Conservation (phyloP, 2,329 filamentous ascomycete genomes). For the Aspergillus sojae region DNA sequence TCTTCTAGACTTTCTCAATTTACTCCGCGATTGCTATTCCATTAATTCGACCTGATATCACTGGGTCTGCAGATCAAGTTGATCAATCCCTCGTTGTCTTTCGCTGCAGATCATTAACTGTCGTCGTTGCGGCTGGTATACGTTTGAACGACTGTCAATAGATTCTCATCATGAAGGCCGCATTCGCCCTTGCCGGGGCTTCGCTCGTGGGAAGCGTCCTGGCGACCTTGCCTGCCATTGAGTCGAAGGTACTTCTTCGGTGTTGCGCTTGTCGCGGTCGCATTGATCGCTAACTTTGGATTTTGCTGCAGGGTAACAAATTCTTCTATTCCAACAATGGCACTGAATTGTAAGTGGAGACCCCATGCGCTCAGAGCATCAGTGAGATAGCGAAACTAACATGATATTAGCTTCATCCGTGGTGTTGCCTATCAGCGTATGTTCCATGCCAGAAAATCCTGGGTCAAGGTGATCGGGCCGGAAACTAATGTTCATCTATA, state of each 20-base stretch:
- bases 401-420: conserved; percentile 69
- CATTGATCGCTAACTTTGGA: neutral
- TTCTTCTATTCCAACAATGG: conserved; percentile 88
- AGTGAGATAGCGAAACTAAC: neutral
- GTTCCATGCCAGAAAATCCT: conserved; percentile 16
- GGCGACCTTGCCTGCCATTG: conserved; percentile 59
- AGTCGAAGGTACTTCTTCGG: conserved; percentile 61
- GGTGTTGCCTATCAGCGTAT: conserved; percentile 88
- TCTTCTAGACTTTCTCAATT: conserved; percentile 8
- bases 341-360: conserved; percentile 64
- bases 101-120: conserved; percentile 12
- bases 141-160: conserved; percentile 2
- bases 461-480: neutral
- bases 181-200: conserved; percentile 52
- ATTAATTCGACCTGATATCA: conserved; percentile 13
- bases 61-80: conserved; percentile 12
- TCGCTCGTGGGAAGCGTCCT: conserved; percentile 54
- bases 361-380: neutral
- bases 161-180: conserved; percentile 55
- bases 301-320: conserved; percentile 64
- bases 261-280: conserved; percentile 7
- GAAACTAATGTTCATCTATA: conserved; percentile 43
- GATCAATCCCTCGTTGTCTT: conserved; percentile 17
- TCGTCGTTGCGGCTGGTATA: conserved; percentile 6
- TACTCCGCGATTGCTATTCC: conserved; percentile 6